Conservation (phyloP, 441 rosid genomes). For the Hypseocharis bilobata region DNA sequence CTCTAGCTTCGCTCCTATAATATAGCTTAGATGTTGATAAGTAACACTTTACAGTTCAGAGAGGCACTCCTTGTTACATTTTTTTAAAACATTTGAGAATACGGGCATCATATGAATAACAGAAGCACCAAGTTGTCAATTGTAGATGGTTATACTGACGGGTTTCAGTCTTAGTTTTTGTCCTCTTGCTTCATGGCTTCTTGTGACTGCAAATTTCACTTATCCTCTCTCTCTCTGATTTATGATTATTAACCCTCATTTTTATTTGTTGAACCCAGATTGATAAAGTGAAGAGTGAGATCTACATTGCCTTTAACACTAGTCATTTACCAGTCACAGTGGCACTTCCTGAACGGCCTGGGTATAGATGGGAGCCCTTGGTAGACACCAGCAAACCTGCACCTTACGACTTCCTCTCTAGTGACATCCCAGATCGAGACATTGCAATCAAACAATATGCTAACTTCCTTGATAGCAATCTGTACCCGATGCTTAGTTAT, state of each 20-base stretch:
- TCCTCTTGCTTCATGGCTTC: background rate
- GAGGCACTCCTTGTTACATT: too few species aligned
- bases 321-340: constrained; percentile 59
- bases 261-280: constrained; percentile 30
- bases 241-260: background rate
- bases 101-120: too few species aligned
- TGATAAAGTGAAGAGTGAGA: constrained; percentile 64
- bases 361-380: constrained; percentile 74
- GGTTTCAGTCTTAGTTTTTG: too few species aligned
- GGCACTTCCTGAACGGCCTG: constrained; percentile 64
- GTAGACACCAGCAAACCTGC: constrained; percentile 76
- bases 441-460: constrained; percentile 52
- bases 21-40: too few species aligned
- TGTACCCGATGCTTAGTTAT: constrained; percentile 86
- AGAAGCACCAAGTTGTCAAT: too few species aligned
- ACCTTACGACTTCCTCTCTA: constrained; percentile 67
- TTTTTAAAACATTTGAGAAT: too few species aligned
- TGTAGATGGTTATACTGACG: too few species aligned
- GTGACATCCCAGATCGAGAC: constrained; percentile 46
- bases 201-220: background rate
- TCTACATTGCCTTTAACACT: constrained; percentile 71
- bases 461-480: constrained; percentile 67
- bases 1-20: too few species aligned
- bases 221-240: background rate
- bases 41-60: too few species aligned